Evolutionary conservation across 768 basidiomycete genomes (phyloP), one percentile per base, ranked within the genome.

Genomic region (Suillus plorans): DNA sequence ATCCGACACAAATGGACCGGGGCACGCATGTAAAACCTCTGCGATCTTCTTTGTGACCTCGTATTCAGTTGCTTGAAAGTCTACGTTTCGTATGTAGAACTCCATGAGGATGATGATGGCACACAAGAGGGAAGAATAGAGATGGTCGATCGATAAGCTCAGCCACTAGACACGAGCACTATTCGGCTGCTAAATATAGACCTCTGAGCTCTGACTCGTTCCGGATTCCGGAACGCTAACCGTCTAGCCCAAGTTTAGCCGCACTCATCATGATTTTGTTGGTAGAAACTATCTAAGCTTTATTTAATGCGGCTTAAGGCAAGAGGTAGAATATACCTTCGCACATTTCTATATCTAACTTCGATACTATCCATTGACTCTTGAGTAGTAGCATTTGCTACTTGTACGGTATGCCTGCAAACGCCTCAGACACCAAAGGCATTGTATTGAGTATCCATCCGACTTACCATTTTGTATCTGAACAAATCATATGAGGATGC

Each of bases 11-110:
- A 76, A 78, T 3, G 37, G 44, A 4, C 75, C 75, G 1, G 76
- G 73, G 39, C 67, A 71, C 52, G 61, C 58, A 67, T 92, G 91
- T 0, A 94, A 75, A 42, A 88, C 78, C 5, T 68, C 62, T 1
- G 85, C 85, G 55, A 94, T 79, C 7, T 74, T 79, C 44, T 85
- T 81, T 25, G 83, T 88, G 20, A 91, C 80, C 41, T 84, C 82
- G 80, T 83, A 89, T 52, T 81, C 70, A 63, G 80, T 83, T 3
- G 81, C 82, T 18, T 79, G 77, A 64, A 69, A 74, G 20, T 72
- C 65, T 7, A 83, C 64, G 31, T 73, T 70, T 18, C 68, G 70
- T 31, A 83, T 69, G 20, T 71, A 67, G 59, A 83, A 70, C 47
- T 82, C 81, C 82, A 83, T 82, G 55, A 49, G 28, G n/a, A 53